Evolutionary conservation across 495 filamentous ascomycete genomes (phyloP), one percentile per base, ranked within the genome.

Genomic region (Penicillium steckii): DNA sequence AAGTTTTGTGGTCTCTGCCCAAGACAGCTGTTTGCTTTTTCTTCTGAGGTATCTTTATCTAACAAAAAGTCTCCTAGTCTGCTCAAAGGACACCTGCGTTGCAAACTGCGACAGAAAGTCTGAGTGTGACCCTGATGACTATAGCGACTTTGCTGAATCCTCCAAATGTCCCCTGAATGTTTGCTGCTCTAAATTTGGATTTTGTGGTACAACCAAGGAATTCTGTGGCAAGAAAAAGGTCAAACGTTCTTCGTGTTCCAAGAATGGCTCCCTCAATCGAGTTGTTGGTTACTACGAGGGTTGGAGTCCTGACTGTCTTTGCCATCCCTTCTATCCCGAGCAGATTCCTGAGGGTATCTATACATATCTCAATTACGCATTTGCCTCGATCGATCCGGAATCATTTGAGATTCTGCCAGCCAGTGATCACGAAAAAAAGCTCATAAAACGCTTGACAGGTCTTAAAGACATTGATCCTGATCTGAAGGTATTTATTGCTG

Each of bases 311-410:
- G 9, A 26, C 1, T 43, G 53, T 1, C 27, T n/a, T 4, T 61
- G 53, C 23, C 5, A 57, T 27, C 3, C 2, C 1, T 43, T 50
- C 2, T 47, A 2, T 3, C 58, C 53, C 1, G 46, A 54, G 0
- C 21, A 57, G 13, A 51, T 63, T 17, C 35, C 43, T 4, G 6
- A 53, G 1, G 45, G 30, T 7, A 40, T 38, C 9, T 64, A 55
- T 41, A 80, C 72, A 6, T 76, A 81, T 52, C 48, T 81, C 26
- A 71, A 73, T 60, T 72, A 55, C 47, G 50, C 58, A 0, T 56
- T 60, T 44, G 45, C 45, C 4, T 21, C 19, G n/a, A 65, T 82
- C 46, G 62, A 80, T 44, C 71, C 74, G 0, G 48, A 47, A 0
- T 71, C 60, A 0, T 79, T 66, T 47, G 48, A 56, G 9, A 48